Conservation (phyloP, 768 basidiomycete species). For the Lepiota venenata region DNA sequence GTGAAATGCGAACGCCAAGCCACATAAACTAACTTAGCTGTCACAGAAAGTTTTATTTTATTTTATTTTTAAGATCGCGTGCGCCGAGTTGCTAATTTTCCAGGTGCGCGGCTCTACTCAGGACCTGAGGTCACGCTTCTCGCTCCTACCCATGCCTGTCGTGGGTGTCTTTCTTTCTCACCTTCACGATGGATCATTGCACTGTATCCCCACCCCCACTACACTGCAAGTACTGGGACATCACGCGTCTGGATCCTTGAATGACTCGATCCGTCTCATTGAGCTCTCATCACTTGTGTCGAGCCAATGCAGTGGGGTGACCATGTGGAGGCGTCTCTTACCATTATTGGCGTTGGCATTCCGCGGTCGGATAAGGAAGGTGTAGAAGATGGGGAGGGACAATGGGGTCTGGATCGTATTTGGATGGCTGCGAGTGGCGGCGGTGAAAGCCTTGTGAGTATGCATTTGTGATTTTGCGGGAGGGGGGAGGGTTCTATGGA, state of each 20-base stretch:
- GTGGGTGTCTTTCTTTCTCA: background rate
- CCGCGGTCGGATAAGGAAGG: background rate
- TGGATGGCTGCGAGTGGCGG: background rate
- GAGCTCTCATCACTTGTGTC: conserved; percentile 2
- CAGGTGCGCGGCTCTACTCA: conserved; percentile 7
- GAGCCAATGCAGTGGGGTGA: background rate
- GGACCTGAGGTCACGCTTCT: conserved; percentile 11
- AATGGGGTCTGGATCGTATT: background rate
- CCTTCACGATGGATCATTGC: conserved; percentile 3
- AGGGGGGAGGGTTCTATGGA: background rate
- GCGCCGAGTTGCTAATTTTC: conserved; percentile 6
- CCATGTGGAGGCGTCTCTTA: background rate
- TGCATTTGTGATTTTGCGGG: conserved; percentile 8
- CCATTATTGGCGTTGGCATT: background rate
- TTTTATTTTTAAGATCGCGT: conserved; percentile 5
- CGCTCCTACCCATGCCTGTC: conserved; percentile 10
- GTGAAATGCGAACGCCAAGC: background rate
- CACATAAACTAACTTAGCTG: background rate
- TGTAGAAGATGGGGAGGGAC: background rate
- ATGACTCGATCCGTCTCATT: background rate
- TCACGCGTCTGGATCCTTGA: background rate
- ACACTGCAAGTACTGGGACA: background rate
- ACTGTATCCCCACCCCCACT: background rate
- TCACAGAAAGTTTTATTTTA: conserved; percentile 8
- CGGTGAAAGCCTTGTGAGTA: background rate